Conservation (phyloP, 805 yeast species). For the Candida tammaniensis region DNA sequence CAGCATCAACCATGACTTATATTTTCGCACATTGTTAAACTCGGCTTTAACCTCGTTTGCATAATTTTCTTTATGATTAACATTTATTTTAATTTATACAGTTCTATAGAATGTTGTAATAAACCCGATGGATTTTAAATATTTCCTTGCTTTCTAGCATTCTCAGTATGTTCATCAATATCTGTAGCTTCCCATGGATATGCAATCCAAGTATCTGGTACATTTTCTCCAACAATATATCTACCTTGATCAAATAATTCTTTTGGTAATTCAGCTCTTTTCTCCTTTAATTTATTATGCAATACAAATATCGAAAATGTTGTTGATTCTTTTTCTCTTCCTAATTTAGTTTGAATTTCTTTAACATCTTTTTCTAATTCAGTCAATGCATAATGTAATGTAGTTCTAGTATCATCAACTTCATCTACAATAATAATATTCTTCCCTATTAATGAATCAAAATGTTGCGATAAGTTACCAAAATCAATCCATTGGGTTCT, state of each 20-base stretch:
- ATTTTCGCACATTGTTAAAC: too few relatives aligned
- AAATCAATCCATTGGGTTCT: slow-evolving; percentile 92
- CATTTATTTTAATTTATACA: too few relatives aligned
- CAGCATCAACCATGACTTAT: too few relatives aligned
- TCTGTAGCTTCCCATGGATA: slow-evolving; percentile 89
- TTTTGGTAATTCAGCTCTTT: slow-evolving; percentile 69
- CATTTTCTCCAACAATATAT: slow-evolving; percentile 72
- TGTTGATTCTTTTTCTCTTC: slow-evolving; percentile 59
- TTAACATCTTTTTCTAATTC: slow-evolving; percentile 67
- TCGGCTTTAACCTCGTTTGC: too few relatives aligned
- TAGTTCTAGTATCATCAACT: slow-evolving; percentile 90
- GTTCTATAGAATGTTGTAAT: too few relatives aligned
- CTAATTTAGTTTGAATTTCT: slow-evolving; percentile 56
- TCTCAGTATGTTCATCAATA: slow-evolving; percentile 70
- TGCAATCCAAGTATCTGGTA: slow-evolving; percentile 80
- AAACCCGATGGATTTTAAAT: slow-evolving; percentile 5
- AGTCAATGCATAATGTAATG: slow-evolving; percentile 76
- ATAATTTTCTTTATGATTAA: too few relatives aligned
- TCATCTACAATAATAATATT: slow-evolving; percentile 82
- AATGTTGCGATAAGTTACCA: slow-evolving; percentile 64
- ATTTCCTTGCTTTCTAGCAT: slow-evolving; percentile 67
- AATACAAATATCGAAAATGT: slow-evolving; percentile 74
- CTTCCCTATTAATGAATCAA: slow-evolving; percentile 77
- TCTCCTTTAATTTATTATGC: slow-evolving; percentile 80
- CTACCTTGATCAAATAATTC: slow-evolving; percentile 60